Evolutionary conservation across 805 yeast species (phyloP), one percentile per base, ranked within the genome.

Genomic region (Ogataea trehalophila): DNA sequence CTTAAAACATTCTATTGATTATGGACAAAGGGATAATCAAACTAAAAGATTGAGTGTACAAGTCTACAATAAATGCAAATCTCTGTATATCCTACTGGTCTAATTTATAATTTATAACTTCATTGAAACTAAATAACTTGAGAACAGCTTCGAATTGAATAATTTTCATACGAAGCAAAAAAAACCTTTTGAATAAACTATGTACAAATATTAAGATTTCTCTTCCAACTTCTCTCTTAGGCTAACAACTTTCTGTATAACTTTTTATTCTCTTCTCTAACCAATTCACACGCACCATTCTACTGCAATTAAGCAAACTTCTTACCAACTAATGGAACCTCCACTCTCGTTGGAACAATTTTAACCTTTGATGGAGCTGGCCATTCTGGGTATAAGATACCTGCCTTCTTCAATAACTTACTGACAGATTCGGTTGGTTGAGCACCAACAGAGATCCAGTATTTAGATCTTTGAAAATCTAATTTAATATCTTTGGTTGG

Each of bases 361-460:
- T 59, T 53, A 34, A 54, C 59, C 35, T 48, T 58, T 9, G 47
- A 53, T 38, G 88, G 74, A 58, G 73, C 62, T 42, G 84, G 83
- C 85, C 84, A 80, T 52, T 73, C 73, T 46, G 73, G 75, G 31
- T 79, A 77, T 46, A 80, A 77, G 47, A 79, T 77, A 50, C 96
- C 90, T 40, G 87, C 89, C 65, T 83, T 88, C 62, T 81, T 83
- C 63, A 94, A 78, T 44, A 94, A 70, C 54, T 80, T 80, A 2
- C 81, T 76, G 13, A 92, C 95, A 4, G 94, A 73, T 39, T 85
- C 90, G 22, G 92, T 81, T 6, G 97, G 95, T 63, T 87, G 95
- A 1, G 98, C 98, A 13, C 99, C 99, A 17, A 89, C 96, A 59
- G 97, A 96, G 34, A 94, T 71, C 99, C 99, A 94, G 68, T 94